Percentiles rank a stretch among this genome's conserved stretches.
These are phyloP conservation scores for Orbilia quercus DNA, from an alignment of 2,329 filamentous ascomycete species.

Conservation along the genomic window DNA sequence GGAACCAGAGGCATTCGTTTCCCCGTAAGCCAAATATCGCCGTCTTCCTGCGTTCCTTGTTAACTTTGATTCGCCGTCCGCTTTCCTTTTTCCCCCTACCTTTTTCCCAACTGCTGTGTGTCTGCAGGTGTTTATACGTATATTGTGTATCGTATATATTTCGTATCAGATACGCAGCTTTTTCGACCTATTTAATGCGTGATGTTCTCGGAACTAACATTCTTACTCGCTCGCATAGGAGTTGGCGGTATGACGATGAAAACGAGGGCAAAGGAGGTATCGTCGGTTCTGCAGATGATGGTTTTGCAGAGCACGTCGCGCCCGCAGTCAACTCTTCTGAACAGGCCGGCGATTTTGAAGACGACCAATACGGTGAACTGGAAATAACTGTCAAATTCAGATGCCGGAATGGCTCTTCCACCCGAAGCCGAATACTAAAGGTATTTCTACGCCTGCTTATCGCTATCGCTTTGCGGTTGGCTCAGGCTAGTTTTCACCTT, in stretches of 20 bases:
- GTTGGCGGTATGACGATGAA: slow-evolving; percentile 36
- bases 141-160: too few species aligned
- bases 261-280: slow-evolving; percentile 22
- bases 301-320: slow-evolving; percentile 29
- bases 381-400: slow-evolving; percentile 45
- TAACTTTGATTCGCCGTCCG: too few species aligned
- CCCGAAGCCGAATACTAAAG: slow-evolving; percentile 28
- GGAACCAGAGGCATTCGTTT: slow-evolving; percentile 51
- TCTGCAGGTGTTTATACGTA: neutral
- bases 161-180: neutral
- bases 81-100: neutral
- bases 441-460: slow-evolving; percentile 13
- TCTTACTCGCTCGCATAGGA: slow-evolving; percentile 22
- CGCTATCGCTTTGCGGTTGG: slow-evolving; percentile 18
- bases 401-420: slow-evolving; percentile 34
- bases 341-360: slow-evolving; percentile 24
- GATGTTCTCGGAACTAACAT: neutral
- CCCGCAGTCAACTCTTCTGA: slow-evolving; percentile 13
- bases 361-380: slow-evolving; percentile 41
- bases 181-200: neutral
- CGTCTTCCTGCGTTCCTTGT: slow-evolving; percentile 13
- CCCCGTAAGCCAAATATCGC: slow-evolving; percentile 40
- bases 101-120: too few species aligned
- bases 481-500: slow-evolving; percentile 16
- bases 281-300: slow-evolving; percentile 4